Evolutionary conservation across 2,329 filamentous ascomycete genomes (phyloP).

Genomic region (Colletotrichum sp.): DNA sequence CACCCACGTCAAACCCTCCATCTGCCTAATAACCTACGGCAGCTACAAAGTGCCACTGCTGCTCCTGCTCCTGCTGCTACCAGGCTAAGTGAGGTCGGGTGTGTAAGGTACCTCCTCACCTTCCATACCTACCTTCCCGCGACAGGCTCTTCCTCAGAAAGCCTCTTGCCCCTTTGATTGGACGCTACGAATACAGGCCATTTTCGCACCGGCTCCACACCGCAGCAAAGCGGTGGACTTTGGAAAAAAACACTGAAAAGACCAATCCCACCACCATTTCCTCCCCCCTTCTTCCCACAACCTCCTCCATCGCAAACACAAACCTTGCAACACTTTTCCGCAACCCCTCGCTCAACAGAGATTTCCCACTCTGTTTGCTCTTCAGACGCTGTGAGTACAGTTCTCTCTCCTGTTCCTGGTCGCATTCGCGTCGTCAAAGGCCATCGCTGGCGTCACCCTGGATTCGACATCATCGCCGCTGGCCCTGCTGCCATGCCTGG

Average conservation of each 20-base stretch:
- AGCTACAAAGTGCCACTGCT: not conserved
- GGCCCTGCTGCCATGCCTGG: not conserved
- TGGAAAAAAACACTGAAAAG: constrained; percentile 6
- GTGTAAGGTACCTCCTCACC: not conserved
- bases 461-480: not conserved
- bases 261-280: constrained; percentile 14
- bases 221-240: constrained; percentile 4
- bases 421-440: not conserved
- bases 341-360: constrained; percentile 12
- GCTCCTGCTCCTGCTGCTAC: not conserved
- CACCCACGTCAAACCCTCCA: not conserved
- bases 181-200: not conserved
- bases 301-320: constrained; percentile 3
- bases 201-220: constrained; percentile 19
- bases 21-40: not conserved
- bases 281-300: constrained; percentile 19
- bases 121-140: not conserved
- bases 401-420: not conserved
- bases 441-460: not conserved
- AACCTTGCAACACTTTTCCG: constrained; percentile 11
- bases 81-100: not conserved
- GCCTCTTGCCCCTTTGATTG: constrained; percentile 17
- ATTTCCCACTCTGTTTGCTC: constrained; percentile 1
- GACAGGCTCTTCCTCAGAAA: constrained; percentile 4
- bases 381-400: constrained; percentile 2